Base-by-base conservation (phyloP, 805 yeast species). In the Kodamaea leandrae region DNA sequence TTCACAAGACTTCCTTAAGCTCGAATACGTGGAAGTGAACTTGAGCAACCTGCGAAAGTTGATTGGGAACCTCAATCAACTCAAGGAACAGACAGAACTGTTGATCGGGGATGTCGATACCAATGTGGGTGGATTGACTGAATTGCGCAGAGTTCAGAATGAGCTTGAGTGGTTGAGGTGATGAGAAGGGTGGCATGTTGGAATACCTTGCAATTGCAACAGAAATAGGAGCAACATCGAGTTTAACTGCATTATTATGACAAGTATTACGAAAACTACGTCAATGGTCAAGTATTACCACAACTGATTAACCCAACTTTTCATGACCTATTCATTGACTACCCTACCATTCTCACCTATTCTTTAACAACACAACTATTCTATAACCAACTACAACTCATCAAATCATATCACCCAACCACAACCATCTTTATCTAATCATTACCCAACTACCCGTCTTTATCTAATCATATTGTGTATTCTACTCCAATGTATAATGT, bases 21-120 rank as follows among this genome's bases (percentile, higher is more conserved):
- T 57, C 4, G 72, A 66, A 26, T 66, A 64, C 43, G 55, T 66
- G 15, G 69, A 64, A n/a, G 60, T 57, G 30, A 66, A 66, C 42
- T 50, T 66, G 36, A 63, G 64, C 50, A 66, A 66, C 44, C 63
- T 68, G 12, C 52, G 71, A 18, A 61, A 59, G 37, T 53, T 66
- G 27, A 66, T 66, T 15, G 30, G 39, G 18, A 48, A 51, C 34
- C 42, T 58, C 24, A 37, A 46, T 17, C 41, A 41, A 9, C 45
- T 51, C 18, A 44, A 52, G n/a, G 32, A 29, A 9, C 26, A 37
- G 15, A 45, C 51, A 4, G 36, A 39, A 18, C 33, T 17, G 12
- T 38, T 36, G 35, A 29, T 37, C 3, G 15, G 19, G 20, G 44
- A 37, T 13, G 25, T 49, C 8, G 48, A 40, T 2, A 30, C 13